phyloP scores from a whole-genome alignment of 2,329 filamentous ascomycete species.

The Fusarium secorum region DNA sequence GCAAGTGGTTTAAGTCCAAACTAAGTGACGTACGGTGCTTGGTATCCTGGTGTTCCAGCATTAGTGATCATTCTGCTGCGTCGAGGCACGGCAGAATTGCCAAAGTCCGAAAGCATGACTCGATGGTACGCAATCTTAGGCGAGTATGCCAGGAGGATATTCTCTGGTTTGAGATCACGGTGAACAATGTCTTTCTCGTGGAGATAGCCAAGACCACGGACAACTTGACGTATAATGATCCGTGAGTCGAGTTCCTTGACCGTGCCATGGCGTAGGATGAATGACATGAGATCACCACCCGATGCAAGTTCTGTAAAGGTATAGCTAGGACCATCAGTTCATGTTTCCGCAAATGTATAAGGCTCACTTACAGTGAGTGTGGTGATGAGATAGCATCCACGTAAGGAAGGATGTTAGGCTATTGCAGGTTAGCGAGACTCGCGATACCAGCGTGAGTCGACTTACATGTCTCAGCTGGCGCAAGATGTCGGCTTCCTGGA shows the following conservation, averaged over 20 bases:
- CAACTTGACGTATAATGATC: constrained; percentile 57
- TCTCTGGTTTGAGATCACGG: constrained; percentile 63
- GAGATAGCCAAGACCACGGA: constrained; percentile 56
- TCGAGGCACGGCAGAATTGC: constrained; percentile 54
- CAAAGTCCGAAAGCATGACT: constrained; percentile 62
- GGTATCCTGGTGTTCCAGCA: constrained; percentile 57
- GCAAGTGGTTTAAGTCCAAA: neutral
- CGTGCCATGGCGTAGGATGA: constrained; percentile 48
- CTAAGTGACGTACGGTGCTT: constrained; percentile 55
- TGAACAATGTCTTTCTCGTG: constrained; percentile 60
- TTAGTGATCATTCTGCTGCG: constrained; percentile 53
- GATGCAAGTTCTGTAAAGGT: constrained; percentile 65
- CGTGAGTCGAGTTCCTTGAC: constrained; percentile 54
- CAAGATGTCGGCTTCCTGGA: constrained; percentile 62
- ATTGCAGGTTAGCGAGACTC: constrained; percentile 14
- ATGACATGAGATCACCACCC: constrained; percentile 62
- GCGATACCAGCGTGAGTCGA: neutral
- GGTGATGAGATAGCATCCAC: constrained; percentile 59
- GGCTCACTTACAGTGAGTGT: constrained; percentile 53
- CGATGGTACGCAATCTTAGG: constrained; percentile 53
- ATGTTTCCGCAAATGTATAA: neutral
- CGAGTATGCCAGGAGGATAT: constrained; percentile 58
- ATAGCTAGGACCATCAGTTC: constrained; percentile 49
- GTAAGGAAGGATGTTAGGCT: constrained; percentile 65
- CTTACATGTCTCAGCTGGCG: constrained; percentile 63